A percentile compares a stretch with the other conserved stretches of the same genome.
phyloP scores from a whole-genome alignment of 1,284 basidiomycete genomes.

The Xerocomus amazonicus region DNA sequence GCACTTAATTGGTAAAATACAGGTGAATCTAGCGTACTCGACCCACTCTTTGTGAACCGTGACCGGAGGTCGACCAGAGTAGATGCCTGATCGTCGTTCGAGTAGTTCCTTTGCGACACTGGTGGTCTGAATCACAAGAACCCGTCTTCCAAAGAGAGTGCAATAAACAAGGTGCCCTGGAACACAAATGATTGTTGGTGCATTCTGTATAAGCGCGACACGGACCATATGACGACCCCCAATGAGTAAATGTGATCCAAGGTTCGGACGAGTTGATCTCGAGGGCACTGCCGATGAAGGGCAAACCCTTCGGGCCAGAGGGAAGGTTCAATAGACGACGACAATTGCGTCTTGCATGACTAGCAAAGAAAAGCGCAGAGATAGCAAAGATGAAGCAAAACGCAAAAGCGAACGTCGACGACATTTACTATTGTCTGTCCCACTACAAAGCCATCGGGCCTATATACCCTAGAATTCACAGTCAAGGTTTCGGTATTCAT shows the following conservation, averaged over 20 bases:
- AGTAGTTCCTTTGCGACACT: conserved; percentile 33
- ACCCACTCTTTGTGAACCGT: conserved; percentile 20
- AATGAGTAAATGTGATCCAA: conserved; percentile 32
- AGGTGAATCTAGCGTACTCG: not conserved
- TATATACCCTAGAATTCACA: no score
- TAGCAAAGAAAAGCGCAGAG: conserved; percentile 9
- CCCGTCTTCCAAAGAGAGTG: conserved; percentile 23
- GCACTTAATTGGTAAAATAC: conserved; percentile 1
- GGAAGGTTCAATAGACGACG: conserved; percentile 13
- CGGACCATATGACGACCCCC: conserved; percentile 29
- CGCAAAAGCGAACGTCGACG: conserved; percentile 5
- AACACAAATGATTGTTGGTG: conserved; percentile 1
- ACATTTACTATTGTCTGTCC: conserved; percentile 5
- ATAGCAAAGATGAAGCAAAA: conserved; percentile 8
- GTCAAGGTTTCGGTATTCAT: no score
- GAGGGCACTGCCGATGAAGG: conserved; percentile 28
- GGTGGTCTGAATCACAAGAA: conserved; percentile 32
- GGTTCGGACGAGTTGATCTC: conserved; percentile 23
- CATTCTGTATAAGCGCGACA: conserved; percentile 3
- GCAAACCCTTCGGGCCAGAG: conserved; percentile 31
- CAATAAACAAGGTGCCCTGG: conserved; percentile 28
- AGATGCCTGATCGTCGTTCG: conserved; percentile 33
- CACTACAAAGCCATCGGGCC: no score
- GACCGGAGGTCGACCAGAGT: conserved; percentile 35
- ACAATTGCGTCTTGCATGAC: conserved; percentile 12